phyloP scores from a whole-genome alignment of 345 rosid species.

The Bruguiera gymnorhiza region DNA sequence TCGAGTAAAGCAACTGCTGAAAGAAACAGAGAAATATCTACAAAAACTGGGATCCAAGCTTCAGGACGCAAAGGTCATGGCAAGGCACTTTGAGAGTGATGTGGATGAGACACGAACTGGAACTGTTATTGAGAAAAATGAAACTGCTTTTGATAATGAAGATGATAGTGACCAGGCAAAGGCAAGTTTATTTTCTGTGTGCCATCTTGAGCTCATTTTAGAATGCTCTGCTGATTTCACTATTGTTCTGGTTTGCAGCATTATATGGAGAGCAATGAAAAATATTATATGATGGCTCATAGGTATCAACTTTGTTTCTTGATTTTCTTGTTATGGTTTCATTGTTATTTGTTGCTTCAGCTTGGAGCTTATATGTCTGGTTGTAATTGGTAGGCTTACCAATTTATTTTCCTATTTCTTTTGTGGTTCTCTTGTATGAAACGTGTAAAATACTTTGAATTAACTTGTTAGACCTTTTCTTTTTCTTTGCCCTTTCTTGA shows the following conservation, averaged over 20 bases:
- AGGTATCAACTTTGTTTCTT: slow-evolving; percentile 40
- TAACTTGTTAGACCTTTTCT: background rate
- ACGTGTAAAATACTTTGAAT: background rate
- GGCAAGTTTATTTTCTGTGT: slow-evolving; percentile 39
- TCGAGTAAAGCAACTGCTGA: slow-evolving; percentile 81
- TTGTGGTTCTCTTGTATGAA: background rate
- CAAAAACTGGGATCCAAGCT: slow-evolving; percentile 85
- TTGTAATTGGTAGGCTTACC: background rate
- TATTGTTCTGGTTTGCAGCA: slow-evolving; percentile 52
- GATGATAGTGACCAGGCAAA: slow-evolving; percentile 90
- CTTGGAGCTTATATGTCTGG: background rate
- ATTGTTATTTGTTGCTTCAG: background rate
- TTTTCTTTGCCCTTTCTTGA: background rate
- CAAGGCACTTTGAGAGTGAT: slow-evolving; percentile 57
- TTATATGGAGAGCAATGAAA: slow-evolving; percentile 91
- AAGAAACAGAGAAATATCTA: slow-evolving; percentile 91
- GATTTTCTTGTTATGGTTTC: slow-evolving; percentile 2
- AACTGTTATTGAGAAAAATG: slow-evolving; percentile 50
- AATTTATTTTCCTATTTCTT: background rate
- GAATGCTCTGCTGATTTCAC: slow-evolving; percentile 5
- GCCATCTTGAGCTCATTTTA: slow-evolving; percentile 15
- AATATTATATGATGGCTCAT: slow-evolving; percentile 95
- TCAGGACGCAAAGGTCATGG: slow-evolving; percentile 58
- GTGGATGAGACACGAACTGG: slow-evolving; percentile 50
- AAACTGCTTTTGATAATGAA: slow-evolving; percentile 61